phyloP scores from a whole-genome alignment of 192 early-diverging fungal species.

The Entophlyctis helioformis region DNA sequence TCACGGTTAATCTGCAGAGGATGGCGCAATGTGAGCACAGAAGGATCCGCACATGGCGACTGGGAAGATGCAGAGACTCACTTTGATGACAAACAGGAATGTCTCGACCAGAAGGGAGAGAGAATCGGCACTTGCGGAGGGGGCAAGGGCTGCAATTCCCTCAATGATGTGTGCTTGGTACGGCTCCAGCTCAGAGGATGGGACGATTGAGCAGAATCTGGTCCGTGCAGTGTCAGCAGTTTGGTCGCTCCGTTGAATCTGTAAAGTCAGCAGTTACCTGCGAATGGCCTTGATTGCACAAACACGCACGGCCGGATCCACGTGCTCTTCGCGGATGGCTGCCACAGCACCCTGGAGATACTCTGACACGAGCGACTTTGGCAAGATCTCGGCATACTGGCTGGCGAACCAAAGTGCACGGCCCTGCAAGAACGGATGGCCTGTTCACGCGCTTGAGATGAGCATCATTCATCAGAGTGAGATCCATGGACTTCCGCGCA shows the following conservation, averaged over 20 bases:
- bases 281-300: conserved; percentile 57
- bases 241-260: background rate
- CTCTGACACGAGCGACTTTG: conserved; percentile 47
- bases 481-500: too few relatives aligned
- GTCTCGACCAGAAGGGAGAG: conserved; percentile 58
- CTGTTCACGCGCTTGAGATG: conserved; percentile 24
- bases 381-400: conserved; percentile 62
- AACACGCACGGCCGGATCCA: conserved; percentile 51
- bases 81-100: conserved; percentile 44
- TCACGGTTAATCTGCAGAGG: conserved; percentile 44
- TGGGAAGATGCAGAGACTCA: conserved; percentile 16
- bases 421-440: conserved; percentile 75
- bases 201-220: background rate
- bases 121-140: conserved; percentile 50
- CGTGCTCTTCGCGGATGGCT: conserved; percentile 40
- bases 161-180: conserved; percentile 52
- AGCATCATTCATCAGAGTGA: too few relatives aligned
- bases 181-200: conserved; percentile 10
- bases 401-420: conserved; percentile 82
- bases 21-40: background rate
- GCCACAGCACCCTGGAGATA: conserved; percentile 68
- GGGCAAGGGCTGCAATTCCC: conserved; percentile 39
- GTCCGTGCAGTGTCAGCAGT: background rate
- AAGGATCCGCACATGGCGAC: too few relatives aligned
- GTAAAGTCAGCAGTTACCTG: conserved; percentile 37